Evolutionary conservation across 805 yeast species (phyloP).

Genomic region (Wickerhamomyces subpelliculosus): DNA sequence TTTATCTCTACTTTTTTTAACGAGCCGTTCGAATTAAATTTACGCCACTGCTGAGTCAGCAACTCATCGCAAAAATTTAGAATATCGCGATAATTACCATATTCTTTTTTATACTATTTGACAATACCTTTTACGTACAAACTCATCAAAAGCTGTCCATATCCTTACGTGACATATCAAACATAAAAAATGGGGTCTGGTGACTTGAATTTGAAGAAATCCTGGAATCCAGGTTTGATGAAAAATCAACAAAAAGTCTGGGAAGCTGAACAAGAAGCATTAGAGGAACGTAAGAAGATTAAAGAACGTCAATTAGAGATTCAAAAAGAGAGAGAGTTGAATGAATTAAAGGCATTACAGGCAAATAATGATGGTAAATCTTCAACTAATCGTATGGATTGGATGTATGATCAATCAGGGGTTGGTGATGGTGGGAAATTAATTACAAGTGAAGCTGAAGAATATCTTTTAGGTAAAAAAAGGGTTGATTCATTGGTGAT

Average conservation of each 20-base stretch:
- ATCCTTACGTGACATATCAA: no score
- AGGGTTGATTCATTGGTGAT: slow-evolving; percentile 34
- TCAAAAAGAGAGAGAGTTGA: slow-evolving; percentile 50
- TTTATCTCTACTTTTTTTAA: no score
- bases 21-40: no score
- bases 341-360: slow-evolving; percentile 45
- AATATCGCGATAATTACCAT: no score
- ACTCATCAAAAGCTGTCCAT: no score
- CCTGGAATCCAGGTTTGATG: slow-evolving; percentile 91
- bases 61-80: no score
- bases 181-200: slow-evolving; percentile 53
- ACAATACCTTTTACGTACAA: no score
- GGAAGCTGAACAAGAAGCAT: slow-evolving; percentile 70
- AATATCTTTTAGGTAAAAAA: slow-evolving; percentile 45
- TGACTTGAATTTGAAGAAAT: slow-evolving; percentile 83
- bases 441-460: slow-evolving; percentile 34
- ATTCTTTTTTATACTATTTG: no score
- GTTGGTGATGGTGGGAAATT: slow-evolving; percentile 21
- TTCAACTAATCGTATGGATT: slow-evolving; percentile 48
- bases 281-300: slow-evolving; percentile 61
- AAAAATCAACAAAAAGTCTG: slow-evolving; percentile 83
- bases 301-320: slow-evolving; percentile 60
- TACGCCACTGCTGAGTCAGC: no score
- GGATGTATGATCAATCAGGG: slow-evolving; percentile 76
- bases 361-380: slow-evolving; percentile 29